Evolutionary conservation across 2,329 filamentous ascomycete species (phyloP), one percentile per base, ranked within the genome.

Genomic region (Incumbomyces lentus): DNA sequence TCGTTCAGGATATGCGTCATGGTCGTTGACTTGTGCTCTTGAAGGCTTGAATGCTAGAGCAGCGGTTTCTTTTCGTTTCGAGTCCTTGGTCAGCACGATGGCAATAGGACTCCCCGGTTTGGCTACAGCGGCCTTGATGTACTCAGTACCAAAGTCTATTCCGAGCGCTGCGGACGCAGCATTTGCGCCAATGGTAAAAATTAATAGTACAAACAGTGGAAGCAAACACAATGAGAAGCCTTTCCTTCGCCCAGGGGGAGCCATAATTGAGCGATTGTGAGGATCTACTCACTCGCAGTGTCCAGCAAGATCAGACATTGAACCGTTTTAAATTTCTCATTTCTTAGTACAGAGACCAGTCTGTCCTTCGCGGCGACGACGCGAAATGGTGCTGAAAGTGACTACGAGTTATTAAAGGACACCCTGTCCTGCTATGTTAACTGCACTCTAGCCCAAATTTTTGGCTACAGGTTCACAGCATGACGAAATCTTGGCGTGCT

Each of bases 81-180:
- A 95, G 69, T 98, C 92, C 65, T 96, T 98, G 26, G 89, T 95
- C 47, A 95, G 77, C 64, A 98, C 90, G 55, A 98, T 96, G 57
- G 98, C 92, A 62, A 98, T 86, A 10, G 92, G 92, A 44, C 94
- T 90, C 51, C 92, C 92, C 2, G 92, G 92, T 70, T 96, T 96
- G 52, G 98, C 90, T 35, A 98, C 78, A 12, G 86, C 82, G 22
- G 90, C 90, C 72, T 96, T 98, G 70, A 98, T 85, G 69, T 94
- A 95, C 65, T 95, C 87, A 47, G 92, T 95, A 56, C 92, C 92
- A 46, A 98, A 75, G 67, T 98, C 92, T 59, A 98, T 78, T 53
- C 92, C 92, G 17, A 98, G 73, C 14, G 96, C 89, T 44, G 87
- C 86, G 7, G 86, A 79, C 46, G 76, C 79, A 47, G 75, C 76